Percentiles rank a stretch among this genome's conserved stretches.
Conservation (phyloP, 495 filamentous ascomycete species). For the Aspergillus haitiensis region DNA sequence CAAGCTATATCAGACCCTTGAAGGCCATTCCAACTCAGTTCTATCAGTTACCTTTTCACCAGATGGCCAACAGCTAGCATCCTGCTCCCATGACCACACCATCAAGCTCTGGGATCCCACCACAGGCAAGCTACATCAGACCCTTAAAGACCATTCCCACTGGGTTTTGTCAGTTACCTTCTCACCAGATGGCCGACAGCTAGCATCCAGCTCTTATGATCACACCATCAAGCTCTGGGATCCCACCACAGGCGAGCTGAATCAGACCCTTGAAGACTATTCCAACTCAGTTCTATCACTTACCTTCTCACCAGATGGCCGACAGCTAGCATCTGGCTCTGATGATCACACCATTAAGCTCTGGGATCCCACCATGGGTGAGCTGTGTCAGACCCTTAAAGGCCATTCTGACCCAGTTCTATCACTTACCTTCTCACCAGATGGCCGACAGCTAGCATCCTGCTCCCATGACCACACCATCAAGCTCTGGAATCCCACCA, state of each 20-base stretch:
- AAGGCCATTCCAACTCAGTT: constrained; percentile 19
- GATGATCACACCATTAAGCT: no score
- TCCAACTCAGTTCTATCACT: constrained; percentile 2
- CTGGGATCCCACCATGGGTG: no score
- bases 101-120: constrained; percentile 7
- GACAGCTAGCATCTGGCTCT: no score
- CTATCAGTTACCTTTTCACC: constrained; percentile 7
- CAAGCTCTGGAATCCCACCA: no score
- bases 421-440: no score
- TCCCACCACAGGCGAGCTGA: neutral
- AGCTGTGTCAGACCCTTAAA: no score
- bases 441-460: no score
- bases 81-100: constrained; percentile 20
- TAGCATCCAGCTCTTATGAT: constrained; percentile 23
- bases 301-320: no score
- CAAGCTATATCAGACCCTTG: constrained; percentile 17
- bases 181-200: neutral
- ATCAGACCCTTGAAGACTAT: constrained; percentile 16
- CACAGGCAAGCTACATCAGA: neutral
- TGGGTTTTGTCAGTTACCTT: constrained; percentile 4
- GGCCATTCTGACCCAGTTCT: no score
- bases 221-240: constrained; percentile 20
- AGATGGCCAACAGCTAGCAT: constrained; percentile 17
- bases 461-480: no score
- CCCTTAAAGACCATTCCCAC: constrained; percentile 1